Evolutionary conservation across 2,329 filamentous ascomycete genomes (phyloP), one percentile per base, ranked within the genome.

Genomic region (Akanthomyces uredinophilus): DNA sequence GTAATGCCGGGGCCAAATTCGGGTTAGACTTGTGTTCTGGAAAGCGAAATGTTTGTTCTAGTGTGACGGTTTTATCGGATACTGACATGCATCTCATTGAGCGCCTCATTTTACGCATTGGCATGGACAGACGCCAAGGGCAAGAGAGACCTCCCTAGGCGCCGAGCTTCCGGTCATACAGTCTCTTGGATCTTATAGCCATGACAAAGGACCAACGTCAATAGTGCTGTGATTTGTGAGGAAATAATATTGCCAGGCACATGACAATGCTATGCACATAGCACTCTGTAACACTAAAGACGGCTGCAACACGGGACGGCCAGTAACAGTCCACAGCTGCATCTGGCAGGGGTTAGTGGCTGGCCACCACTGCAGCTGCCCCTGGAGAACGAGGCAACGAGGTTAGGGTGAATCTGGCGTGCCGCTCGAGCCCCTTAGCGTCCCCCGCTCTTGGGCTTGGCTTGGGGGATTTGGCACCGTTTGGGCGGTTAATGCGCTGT

Each of bases 391-490:
- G 49, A n/a, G 49, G 20, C 1, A 4, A 49, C 32, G n/a, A n/a
- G 10, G 46, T 47, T 53, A 53, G 57, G 37, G 47, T 5, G 47
- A 35, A 53, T 53, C 43, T 37, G 58, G 29, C 41, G 29, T 44
- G 57, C 49, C 58, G 58, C 58, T 60, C 58, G 58, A 60, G 58
- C 50, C 58, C 27, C 58, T 8, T 46, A 47, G 58, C 27, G 39
- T 52, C 58, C 50, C 55, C 58, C 58, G 50, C 58, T 60, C 43
- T 60, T 53, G 41, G 58, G 58, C 58, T 46, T 53, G 49, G 58
- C 50, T 47, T 53, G 27, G 44, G 46, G 29, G 32, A 20, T 13
- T 35, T 35, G 6, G 32, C 32, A 11, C 41, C 18, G 41, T 20
- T 35, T 57, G 43, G 55, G 55, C 44, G 55, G 46, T 49, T 58